Percentiles rank a stretch among this genome's conserved stretches.
phyloP scores from a whole-genome alignment of 495 filamentous ascomycete species.

The Neurospora tetraspora region DNA sequence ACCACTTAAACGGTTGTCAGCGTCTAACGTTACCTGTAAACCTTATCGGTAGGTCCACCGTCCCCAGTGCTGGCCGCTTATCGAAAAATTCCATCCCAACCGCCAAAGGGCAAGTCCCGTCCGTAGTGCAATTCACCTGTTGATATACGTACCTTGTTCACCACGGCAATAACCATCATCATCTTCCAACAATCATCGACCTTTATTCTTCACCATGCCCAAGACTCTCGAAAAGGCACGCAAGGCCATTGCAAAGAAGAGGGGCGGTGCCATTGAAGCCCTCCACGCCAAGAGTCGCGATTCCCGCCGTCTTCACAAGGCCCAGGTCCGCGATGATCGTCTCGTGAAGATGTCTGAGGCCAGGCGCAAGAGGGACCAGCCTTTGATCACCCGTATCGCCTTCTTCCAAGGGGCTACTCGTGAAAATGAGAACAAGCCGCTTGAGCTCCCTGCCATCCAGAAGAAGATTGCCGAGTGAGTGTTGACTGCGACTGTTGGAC shows the following conservation, averaged over 20 bases:
- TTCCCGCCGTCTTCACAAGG: slow-evolving; percentile 60
- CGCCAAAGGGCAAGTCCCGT: neutral
- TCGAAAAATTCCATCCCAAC: neutral
- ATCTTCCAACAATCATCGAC: neutral
- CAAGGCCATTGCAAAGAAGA: slow-evolving; percentile 75
- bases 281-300: slow-evolving; percentile 81
- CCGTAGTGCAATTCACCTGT: no score
- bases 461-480: slow-evolving; percentile 53
- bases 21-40: neutral
- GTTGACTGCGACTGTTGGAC: neutral
- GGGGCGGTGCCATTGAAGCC: slow-evolving; percentile 51
- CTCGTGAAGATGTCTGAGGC: slow-evolving; percentile 53
- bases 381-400: slow-evolving; percentile 64
- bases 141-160: neutral
- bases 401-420: slow-evolving; percentile 57
- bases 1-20: slow-evolving; percentile 10
- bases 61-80: slow-evolving; percentile 1
- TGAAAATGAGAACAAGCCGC: slow-evolving; percentile 40
- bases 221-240: slow-evolving; percentile 67
- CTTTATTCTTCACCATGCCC: slow-evolving; percentile 46
- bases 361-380: slow-evolving; percentile 56
- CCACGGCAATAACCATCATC: slow-evolving; percentile 3
- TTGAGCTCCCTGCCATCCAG: slow-evolving; percentile 50
- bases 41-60: slow-evolving; percentile 19
- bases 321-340: slow-evolving; percentile 65